These are phyloP conservation scores for Russula compacta DNA, from an alignment of 768 basidiomycete genomes.

Conservation along the genomic window DNA sequence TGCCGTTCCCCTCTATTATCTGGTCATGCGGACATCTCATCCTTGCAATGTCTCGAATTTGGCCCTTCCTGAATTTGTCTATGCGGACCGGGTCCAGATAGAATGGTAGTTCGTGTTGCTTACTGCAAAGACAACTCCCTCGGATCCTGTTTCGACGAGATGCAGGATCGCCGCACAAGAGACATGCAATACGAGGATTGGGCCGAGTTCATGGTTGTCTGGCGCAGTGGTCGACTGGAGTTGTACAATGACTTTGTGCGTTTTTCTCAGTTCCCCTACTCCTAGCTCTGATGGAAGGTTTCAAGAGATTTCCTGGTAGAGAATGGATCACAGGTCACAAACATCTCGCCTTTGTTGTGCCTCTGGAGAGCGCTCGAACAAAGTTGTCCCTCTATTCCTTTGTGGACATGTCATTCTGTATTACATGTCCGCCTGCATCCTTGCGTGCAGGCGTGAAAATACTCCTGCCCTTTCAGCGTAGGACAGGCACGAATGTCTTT, in stretches of 20 bases:
- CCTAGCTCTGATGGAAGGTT: neutral
- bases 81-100: conserved; percentile 41
- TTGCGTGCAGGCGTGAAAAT: conserved; percentile 33
- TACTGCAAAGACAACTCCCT: conserved; percentile 49
- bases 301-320: conserved; percentile 52
- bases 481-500: conserved; percentile 75
- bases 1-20: neutral
- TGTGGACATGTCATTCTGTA: conserved; percentile 74
- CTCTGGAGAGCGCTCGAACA: conserved; percentile 53
- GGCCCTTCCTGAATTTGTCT: conserved; percentile 1
- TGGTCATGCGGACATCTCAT: neutral
- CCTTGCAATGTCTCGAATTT: neutral
- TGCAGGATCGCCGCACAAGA: conserved; percentile 52
- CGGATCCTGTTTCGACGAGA: conserved; percentile 52
- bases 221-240: conserved; percentile 70
- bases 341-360: conserved; percentile 69
- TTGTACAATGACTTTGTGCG: conserved; percentile 80
- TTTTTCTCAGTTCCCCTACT: conserved; percentile 4
- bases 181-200: conserved; percentile 56
- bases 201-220: conserved; percentile 80
- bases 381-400: conserved; percentile 81
- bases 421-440: conserved; percentile 54
- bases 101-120: conserved; percentile 78
- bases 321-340: conserved; percentile 67
- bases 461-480: conserved; percentile 40